Percentiles rank a stretch among this genome's conserved stretches.
These are phyloP conservation scores for Mycena floridula DNA, from an alignment of 768 basidiomycete species.

Conservation along the genomic window DNA sequence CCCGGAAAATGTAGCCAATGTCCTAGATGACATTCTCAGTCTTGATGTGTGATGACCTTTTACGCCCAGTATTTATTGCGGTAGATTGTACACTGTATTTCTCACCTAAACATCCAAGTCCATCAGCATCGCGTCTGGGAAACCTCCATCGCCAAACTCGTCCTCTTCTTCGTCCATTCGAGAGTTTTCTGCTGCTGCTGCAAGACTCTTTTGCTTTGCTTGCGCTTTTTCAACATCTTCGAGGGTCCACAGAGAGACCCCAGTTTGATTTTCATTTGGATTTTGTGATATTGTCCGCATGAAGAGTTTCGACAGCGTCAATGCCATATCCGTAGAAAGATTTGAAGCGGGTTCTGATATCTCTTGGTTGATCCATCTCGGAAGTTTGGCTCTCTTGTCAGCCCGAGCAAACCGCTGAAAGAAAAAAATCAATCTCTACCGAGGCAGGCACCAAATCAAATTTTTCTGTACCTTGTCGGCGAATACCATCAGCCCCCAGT, in stretches of 20 bases:
- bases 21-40: slow-evolving; percentile 4
- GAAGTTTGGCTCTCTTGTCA: slow-evolving; percentile 92
- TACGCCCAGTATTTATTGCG: background rate
- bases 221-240: slow-evolving; percentile 88
- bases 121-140: slow-evolving; percentile 56
- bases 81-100: slow-evolving; percentile 4
- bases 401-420: slow-evolving; percentile 82
- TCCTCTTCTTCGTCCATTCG: slow-evolving; percentile 39
- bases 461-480: slow-evolving; percentile 97
- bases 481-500: slow-evolving; percentile 99
- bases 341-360: slow-evolving; percentile 98
- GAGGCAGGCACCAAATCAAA: too few species aligned
- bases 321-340: slow-evolving; percentile 95
- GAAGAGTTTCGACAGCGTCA: slow-evolving; percentile 91
- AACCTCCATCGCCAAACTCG: slow-evolving; percentile 63
- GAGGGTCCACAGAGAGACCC: slow-evolving; percentile 90
- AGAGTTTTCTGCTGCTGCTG: slow-evolving; percentile 34
- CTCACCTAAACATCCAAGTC: slow-evolving; percentile 38
- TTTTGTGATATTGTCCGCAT: slow-evolving; percentile 99
- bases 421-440: too few species aligned
- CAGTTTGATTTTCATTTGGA: slow-evolving; percentile 92
- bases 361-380: slow-evolving; percentile 98
- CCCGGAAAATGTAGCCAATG: slow-evolving; percentile 35
- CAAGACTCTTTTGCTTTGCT: slow-evolving; percentile 68
- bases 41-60: background rate